A percentile compares a stretch with the other conserved stretches of the same genome.
phyloP scores from a whole-genome alignment of 139 green algal genomes.

The Tetratostichococcus sp. region DNA sequence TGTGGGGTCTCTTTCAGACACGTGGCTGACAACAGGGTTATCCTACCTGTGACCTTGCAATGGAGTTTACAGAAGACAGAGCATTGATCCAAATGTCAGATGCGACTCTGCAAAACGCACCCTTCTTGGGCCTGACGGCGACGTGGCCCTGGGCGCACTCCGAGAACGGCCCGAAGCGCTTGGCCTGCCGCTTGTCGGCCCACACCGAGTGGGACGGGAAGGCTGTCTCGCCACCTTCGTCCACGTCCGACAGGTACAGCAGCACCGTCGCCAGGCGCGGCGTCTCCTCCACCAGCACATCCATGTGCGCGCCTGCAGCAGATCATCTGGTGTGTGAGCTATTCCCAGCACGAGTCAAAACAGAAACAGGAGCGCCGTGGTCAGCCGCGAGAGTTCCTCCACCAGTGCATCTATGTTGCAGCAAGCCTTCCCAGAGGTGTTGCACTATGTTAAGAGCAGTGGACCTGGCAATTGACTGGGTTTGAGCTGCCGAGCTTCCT shows the following conservation, averaged over 20 bases:
- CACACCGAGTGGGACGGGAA: conserved; percentile 39
- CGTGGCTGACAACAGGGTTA: too few relatives aligned
- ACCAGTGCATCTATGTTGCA: conserved; percentile 71
- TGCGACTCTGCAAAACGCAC: too few relatives aligned
- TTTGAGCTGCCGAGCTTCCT: too few relatives aligned
- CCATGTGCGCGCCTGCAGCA: conserved; percentile 52
- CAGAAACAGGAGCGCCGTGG: conserved; percentile 71
- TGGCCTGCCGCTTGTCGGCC: conserved; percentile 24
- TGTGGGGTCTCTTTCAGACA: too few relatives aligned
- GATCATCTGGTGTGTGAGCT: too few relatives aligned
- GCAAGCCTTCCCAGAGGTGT: too few relatives aligned
- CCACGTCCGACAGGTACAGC: conserved; percentile 44
- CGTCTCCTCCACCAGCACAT: conserved; percentile 50
- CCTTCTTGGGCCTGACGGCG: conserved; percentile 49
- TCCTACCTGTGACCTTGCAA: too few relatives aligned
- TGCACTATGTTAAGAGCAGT: too few relatives aligned
- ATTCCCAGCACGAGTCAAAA: too few relatives aligned
- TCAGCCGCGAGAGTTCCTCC: conserved; percentile 11
- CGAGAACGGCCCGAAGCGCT: conserved; percentile 38
- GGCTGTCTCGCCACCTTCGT: conserved; percentile 53
- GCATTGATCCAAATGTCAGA: too few relatives aligned
- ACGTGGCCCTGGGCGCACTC: conserved; percentile 52
- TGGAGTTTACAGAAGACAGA: too few relatives aligned
- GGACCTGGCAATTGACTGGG: too few relatives aligned
- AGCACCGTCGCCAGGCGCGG: conserved; percentile 55